These are phyloP conservation scores for Arthrobotrys entomopaga DNA, from an alignment of 2,329 filamentous ascomycete genomes.

Conservation along the genomic window DNA sequence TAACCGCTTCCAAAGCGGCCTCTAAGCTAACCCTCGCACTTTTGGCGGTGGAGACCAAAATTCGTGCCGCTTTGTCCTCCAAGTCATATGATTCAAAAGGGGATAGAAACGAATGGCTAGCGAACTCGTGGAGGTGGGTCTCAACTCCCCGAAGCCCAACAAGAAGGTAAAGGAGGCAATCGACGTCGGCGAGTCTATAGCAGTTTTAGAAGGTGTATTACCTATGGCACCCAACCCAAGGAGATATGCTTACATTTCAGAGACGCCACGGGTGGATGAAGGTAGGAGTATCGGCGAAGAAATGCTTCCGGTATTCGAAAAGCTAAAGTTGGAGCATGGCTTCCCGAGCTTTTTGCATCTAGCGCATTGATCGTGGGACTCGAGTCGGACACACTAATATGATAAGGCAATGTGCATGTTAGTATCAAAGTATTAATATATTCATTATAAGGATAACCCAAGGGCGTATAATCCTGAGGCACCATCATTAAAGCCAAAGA, in stretches of 20 bases:
- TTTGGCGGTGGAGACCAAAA: background rate
- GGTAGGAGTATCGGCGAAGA: background rate
- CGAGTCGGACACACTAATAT: too few species aligned
- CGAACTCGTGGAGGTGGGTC: background rate
- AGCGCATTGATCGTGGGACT: background rate
- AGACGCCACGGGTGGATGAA: background rate
- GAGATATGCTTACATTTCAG: background rate
- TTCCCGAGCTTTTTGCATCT: background rate
- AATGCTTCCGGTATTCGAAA: background rate
- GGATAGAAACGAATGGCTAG: background rate
- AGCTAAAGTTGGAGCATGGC: background rate
- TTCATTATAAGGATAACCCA: too few species aligned
- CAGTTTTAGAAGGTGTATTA: background rate
- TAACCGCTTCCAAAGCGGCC: background rate
- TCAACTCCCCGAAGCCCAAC: background rate
- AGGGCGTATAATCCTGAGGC: too few species aligned
- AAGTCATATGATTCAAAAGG: background rate
- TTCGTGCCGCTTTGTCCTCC: background rate
- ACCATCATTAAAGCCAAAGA: too few species aligned
- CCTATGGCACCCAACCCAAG: background rate
- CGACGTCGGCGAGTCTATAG: background rate
- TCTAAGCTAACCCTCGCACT: background rate
- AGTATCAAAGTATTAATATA: too few species aligned
- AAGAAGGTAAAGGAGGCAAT: conserved; percentile 2
- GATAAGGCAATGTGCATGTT: too few species aligned